phyloP scores from a whole-genome alignment of 306 rosid species.

The Sophora flavescens region DNA sequence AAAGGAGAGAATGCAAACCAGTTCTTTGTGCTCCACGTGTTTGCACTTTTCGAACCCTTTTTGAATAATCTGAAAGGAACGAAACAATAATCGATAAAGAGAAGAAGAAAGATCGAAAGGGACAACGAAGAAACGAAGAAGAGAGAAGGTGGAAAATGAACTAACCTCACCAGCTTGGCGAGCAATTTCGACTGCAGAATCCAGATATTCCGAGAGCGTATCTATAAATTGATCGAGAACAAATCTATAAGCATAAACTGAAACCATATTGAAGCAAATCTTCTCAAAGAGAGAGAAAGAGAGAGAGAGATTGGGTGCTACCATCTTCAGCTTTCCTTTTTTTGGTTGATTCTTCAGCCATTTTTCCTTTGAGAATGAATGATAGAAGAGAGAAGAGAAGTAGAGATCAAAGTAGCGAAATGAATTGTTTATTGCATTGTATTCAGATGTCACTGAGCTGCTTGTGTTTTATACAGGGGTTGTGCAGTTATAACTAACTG shows the following conservation, averaged over 20 bases:
- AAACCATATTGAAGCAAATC: not conserved
- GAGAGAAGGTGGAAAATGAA: not conserved
- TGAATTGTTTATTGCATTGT: too few species aligned
- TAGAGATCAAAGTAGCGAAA: too few species aligned
- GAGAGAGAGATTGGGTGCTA: constrained; percentile 35
- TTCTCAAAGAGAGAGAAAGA: not conserved
- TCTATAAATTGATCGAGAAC: constrained; percentile 45
- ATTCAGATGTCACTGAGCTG: too few species aligned
- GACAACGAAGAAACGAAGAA: constrained; percentile 3
- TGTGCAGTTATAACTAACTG: too few species aligned
- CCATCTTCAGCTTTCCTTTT: constrained; percentile 37
- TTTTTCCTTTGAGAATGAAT: constrained; percentile 38
- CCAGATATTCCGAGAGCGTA: constrained; percentile 67
- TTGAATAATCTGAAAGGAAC: constrained; percentile 65
- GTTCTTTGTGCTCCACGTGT: constrained; percentile 86
- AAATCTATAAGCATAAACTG: not conserved
- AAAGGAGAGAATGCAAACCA: constrained; percentile 51
- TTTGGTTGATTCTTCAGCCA: constrained; percentile 49
- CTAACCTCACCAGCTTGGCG: constrained; percentile 84
- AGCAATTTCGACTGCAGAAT: constrained; percentile 84
- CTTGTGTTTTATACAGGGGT: too few species aligned
- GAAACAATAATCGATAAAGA: not conserved
- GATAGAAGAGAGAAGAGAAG: too few species aligned
- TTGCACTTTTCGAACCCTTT: constrained; percentile 79
- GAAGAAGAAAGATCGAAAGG: not conserved